Base-by-base conservation (phyloP, 1,284 basidiomycete species). In the Sporisorium iseilematis-ciliati region DNA sequence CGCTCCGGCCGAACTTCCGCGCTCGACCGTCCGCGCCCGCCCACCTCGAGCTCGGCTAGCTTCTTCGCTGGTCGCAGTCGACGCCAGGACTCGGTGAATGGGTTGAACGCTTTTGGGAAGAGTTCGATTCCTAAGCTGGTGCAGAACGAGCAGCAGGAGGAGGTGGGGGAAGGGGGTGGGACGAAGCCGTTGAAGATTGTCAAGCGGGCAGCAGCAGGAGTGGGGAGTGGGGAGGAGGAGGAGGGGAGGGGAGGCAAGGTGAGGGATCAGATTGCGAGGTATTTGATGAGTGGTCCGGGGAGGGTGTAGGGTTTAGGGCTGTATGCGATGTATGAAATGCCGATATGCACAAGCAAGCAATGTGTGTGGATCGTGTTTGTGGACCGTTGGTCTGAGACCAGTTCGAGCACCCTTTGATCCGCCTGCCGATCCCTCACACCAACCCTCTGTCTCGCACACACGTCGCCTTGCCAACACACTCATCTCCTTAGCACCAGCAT, bases 1-100 rank as follows among this genome's bases (percentile, higher is more conserved):
- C 26, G 56, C 8, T 49, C 57, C 40, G 57, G 60, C 0, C 16
- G 61, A 7, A 57, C 46, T 5, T 59, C 58, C 0, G 74, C 77
- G 12, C 40, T 78, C 8, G 77, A 78, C 31, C 49, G 77, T 4
- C 77, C 77, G 2, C 26, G 77, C 7, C 77, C 77, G 3, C 68
- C 68, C 2, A 78, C 77, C 6, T 55, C 52, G 18, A 31, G 55
- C 25, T 35, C 45, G 7, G 65, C 57, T 2, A 67, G 66, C 35
- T 78, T 76, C 33, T 76, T 76, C 14, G 51, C 61, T 3, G 65
- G 65, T 10, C 42, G 65, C 10, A 64, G 57, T 29, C 25, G 68
- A 4, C 18, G 68, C 0, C 57, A 53, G 51, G 58, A 68, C 40
- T 41, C 23, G 10, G 38, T 65, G 2, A 51, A 42, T 12, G 56